Evolutionary conservation across 202 grass and related monocot species (phyloP).

Genomic region (Carex arenaria): DNA sequence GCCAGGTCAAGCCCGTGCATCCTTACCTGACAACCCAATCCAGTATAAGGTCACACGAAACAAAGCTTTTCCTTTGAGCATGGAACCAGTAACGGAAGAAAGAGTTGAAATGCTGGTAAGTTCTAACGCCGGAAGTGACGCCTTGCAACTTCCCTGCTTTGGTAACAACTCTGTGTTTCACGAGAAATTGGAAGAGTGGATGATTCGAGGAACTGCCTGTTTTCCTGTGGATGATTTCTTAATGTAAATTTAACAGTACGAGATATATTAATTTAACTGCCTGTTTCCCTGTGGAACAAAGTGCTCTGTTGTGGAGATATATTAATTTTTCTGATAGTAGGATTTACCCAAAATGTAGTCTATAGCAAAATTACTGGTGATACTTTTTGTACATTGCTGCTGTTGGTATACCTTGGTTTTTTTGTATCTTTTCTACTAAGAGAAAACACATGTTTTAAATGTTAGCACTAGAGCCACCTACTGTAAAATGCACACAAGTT

Average conservation of each 20-base stretch:
- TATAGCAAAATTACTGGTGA: not conserved
- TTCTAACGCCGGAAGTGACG: not conserved
- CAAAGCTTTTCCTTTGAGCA: not conserved
- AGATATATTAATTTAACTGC: not conserved
- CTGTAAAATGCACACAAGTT: not conserved
- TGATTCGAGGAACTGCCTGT: constrained; percentile 5
- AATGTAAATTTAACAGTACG: not conserved
- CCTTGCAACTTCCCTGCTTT: not conserved
- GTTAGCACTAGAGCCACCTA: not conserved
- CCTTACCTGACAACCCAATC: not conserved
- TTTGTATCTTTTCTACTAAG: not conserved
- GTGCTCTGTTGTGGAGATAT: not conserved
- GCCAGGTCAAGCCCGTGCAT: not conserved
- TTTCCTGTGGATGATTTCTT: constrained; percentile 21
- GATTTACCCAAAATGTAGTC: not conserved
- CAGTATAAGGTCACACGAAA: not conserved
- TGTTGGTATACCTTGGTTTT: not conserved
- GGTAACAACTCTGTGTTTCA: constrained; percentile 8
- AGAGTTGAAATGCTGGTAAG: not conserved
- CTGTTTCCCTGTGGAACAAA: constrained; percentile 11
- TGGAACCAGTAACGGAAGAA: not conserved
- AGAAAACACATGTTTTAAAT: not conserved
- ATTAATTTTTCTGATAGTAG: not conserved
- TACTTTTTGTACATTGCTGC: not conserved
- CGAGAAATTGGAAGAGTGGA: constrained; percentile 26